Percentiles rank a stretch among this genome's conserved stretches.
These are phyloP conservation scores for Cercospora sp. DNA, from an alignment of 2,329 filamentous ascomycete genomes.

Conservation along the genomic window DNA sequence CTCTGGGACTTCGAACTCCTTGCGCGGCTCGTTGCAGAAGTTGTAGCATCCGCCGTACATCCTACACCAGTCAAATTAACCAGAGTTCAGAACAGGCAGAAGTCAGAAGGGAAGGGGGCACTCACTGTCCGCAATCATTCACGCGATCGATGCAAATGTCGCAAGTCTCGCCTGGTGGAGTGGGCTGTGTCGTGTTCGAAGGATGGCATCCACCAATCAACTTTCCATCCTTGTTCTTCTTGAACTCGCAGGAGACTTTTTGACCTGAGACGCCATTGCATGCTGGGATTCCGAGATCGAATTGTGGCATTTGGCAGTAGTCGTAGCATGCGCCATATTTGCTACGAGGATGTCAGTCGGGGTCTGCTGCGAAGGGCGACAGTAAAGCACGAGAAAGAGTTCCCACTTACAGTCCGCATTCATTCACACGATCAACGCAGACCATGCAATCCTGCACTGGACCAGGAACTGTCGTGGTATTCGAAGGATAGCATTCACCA, in stretches of 20 bases:
- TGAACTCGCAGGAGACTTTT: slow-evolving; percentile 9
- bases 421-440: slow-evolving; percentile 9
- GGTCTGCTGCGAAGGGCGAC: not conserved
- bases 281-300: slow-evolving; percentile 10
- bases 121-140: slow-evolving; percentile 15
- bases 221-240: slow-evolving; percentile 3
- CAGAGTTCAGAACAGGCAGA: not conserved
- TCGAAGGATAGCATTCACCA: slow-evolving; percentile 12
- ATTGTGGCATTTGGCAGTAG: slow-evolving; percentile 6
- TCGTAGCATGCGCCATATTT: slow-evolving; percentile 18
- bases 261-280: slow-evolving; percentile 11
- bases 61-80: not conserved
- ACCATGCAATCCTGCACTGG: not conserved
- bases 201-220: slow-evolving; percentile 12
- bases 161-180: not conserved
- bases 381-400: not conserved
- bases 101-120: not conserved
- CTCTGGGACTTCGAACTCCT: slow-evolving; percentile 13
- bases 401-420: slow-evolving; percentile 5
- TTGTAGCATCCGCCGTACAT: slow-evolving; percentile 19
- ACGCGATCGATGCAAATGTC: slow-evolving; percentile 5
- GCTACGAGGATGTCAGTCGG: not conserved
- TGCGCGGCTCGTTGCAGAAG: slow-evolving; percentile 6
- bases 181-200: not conserved
- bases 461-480: not conserved